Conservation (phyloP, 1,284 basidiomycete species). For the Apiotrichum akiyoshidainum region DNA sequence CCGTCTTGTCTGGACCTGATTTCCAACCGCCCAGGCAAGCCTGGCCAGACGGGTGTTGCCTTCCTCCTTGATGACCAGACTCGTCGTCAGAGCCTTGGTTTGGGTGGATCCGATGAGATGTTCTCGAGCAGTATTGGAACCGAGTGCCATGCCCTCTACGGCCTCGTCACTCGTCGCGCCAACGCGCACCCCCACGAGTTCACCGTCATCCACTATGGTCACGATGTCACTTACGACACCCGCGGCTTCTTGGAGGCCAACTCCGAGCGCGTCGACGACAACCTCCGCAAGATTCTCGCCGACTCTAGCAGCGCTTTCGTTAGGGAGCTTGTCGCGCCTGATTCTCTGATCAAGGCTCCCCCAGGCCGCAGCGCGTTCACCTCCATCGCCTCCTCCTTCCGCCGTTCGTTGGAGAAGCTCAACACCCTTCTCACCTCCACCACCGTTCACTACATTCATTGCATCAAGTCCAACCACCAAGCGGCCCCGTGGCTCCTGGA, state of each 20-base stretch:
- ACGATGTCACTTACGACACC: slow-evolving; percentile 17
- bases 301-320: slow-evolving; percentile 4
- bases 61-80: slow-evolving; percentile 24
- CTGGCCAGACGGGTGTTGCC: slow-evolving; percentile 17
- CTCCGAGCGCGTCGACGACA: slow-evolving; percentile 21
- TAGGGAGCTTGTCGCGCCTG: slow-evolving; percentile 7
- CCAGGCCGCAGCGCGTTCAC: slow-evolving; percentile 14
- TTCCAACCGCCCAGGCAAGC: slow-evolving; percentile 11
- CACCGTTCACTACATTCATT: slow-evolving; percentile 21
- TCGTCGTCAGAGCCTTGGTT: slow-evolving; percentile 15
- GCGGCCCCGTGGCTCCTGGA: slow-evolving; percentile 14
- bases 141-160: slow-evolving; percentile 14
- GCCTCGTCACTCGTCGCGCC: slow-evolving; percentile 12
- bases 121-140: slow-evolving; percentile 17
- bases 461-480: slow-evolving; percentile 24
- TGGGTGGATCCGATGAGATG: slow-evolving; percentile 16
- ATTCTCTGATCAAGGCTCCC: slow-evolving; percentile 3
- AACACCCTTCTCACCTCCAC: slow-evolving; percentile 16
- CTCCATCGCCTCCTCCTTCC: slow-evolving; percentile 20
- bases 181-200: slow-evolving; percentile 15
- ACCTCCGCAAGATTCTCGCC: slow-evolving; percentile 11
- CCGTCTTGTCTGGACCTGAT: slow-evolving; percentile 17
- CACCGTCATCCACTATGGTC: slow-evolving; percentile 20
- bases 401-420: slow-evolving; percentile 18
- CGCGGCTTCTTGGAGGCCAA: slow-evolving; percentile 20